Percentiles rank a stretch among this genome's conserved stretches.
These are phyloP conservation scores for Globisporangium irregulare DNA, from an alignment of 352 stramenopile genomes.

Conservation along the genomic window DNA sequence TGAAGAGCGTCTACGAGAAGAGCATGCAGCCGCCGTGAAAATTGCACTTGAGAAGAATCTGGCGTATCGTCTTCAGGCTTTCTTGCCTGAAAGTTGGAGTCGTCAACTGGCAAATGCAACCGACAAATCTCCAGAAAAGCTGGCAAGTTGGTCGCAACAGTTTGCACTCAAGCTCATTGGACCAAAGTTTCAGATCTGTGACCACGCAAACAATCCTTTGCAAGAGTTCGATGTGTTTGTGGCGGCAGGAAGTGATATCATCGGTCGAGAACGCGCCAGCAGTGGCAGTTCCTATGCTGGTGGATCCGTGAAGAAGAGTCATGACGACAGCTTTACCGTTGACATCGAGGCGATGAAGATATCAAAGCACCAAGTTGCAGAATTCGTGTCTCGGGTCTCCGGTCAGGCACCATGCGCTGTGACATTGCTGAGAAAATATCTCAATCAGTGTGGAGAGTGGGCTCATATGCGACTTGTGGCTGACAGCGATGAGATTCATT, in stretches of 20 bases:
- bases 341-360: constrained; percentile 2
- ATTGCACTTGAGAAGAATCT: constrained; percentile 58
- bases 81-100: constrained; percentile 26
- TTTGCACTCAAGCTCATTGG: constrained; percentile 29
- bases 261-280: constrained; percentile 2
- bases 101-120: constrained; percentile 12
- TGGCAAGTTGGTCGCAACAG: constrained; percentile 22
- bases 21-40: constrained; percentile 65
- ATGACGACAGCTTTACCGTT: background rate
- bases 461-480: constrained; percentile 33
- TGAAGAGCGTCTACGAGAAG: constrained; percentile 61
- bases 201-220: constrained; percentile 15
- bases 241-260: background rate
- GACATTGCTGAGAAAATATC: constrained; percentile 20
- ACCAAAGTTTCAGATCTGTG: constrained; percentile 28
- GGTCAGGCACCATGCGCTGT: background rate
- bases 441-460: constrained; percentile 69
- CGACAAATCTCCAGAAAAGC: constrained; percentile 11
- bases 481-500: constrained; percentile 34
- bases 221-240: constrained; percentile 22
- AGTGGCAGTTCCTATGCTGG: background rate
- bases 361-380: constrained; percentile 15
- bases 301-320: background rate
- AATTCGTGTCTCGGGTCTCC: constrained; percentile 14
- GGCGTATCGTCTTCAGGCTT: constrained; percentile 44